These are phyloP conservation scores for Talaromyces sp. DNA, from an alignment of 2,329 filamentous ascomycete species.

Conservation along the genomic window DNA sequence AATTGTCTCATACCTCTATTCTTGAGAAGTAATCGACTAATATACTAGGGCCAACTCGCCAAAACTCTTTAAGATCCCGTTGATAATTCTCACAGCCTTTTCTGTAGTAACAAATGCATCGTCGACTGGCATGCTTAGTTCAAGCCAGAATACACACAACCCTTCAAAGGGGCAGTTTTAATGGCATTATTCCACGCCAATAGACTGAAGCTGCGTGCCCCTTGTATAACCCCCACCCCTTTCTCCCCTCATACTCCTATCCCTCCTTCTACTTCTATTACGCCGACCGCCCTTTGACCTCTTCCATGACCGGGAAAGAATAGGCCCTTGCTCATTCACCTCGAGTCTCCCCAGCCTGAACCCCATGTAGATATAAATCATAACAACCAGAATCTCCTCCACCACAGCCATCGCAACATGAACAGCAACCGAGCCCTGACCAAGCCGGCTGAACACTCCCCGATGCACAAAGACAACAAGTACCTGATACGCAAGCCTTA, in stretches of 20 bases:
- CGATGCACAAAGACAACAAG: slow-evolving; percentile 9
- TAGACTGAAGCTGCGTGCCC: background rate
- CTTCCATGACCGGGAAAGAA: slow-evolving; percentile 3
- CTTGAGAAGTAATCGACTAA: background rate
- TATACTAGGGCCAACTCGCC: no score
- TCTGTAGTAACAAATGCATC: no score
- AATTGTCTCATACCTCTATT: background rate
- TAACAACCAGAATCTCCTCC: background rate
- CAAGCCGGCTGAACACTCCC: background rate
- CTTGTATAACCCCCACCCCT: background rate
- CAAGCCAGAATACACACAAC: background rate
- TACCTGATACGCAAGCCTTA: background rate
- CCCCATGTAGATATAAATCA: background rate
- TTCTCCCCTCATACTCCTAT: background rate
- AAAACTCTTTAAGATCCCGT: no score
- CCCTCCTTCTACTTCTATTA: background rate
- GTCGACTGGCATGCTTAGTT: background rate
- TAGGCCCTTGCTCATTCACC: background rate
- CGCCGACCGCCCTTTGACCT: background rate
- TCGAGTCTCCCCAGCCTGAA: background rate
- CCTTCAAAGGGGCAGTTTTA: background rate
- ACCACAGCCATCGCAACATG: background rate
- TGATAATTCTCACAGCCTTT: no score
- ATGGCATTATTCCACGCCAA: background rate
- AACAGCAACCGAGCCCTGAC: background rate